Evolutionary conservation across 257 asterid species (phyloP), one percentile per base, ranked within the genome.

Genomic region (Henckelia pumila): DNA sequence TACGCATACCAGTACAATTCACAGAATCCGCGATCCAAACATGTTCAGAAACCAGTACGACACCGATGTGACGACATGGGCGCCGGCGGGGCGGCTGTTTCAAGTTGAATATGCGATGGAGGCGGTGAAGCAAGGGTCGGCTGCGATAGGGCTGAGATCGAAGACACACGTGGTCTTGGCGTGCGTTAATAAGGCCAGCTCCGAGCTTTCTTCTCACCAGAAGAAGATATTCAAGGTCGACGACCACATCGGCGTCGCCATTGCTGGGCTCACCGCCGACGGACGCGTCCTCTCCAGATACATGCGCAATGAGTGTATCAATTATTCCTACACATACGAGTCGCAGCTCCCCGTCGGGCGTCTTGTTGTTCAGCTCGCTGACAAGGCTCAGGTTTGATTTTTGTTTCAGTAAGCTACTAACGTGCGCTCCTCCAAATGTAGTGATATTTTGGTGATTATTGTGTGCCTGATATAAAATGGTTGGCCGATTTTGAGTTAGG

Each of bases 201-300:
- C 95, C 17, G 97, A 94, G 88, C 87, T 94, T 2, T 94, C 99
- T 0, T 94, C 99, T 40, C 96, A 91, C 79, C 99, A 91, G 85
- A 94, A 91, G 92, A 94, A 94, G 96, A 94, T 94, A 85, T 94
- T 94, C 86, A 94, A 94, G 84, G 96, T 94, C 56, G 99, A 94
- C 61, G 96, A 94, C 77, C 98, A 94, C 83, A 91, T 94, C 76
- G 99, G 99, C 25, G 96, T 91, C 60, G 96, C 98, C 66, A 94
- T 94, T 74, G 98, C 99, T 21, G 99, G 99, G 3, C 93, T 94
- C 49, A 91, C 99, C 19, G 97, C 99, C 66, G 99, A 94, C 67
- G 98, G 99, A 6, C 91, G 98, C 3, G 99, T 94, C 25, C 93
- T 91, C 17, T 91, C 99, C 35, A 81, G 98, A 26, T 94, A 91